Base-by-base conservation (phyloP, 1,284 basidiomycete species). In the Heterobasidion irregulare region DNA sequence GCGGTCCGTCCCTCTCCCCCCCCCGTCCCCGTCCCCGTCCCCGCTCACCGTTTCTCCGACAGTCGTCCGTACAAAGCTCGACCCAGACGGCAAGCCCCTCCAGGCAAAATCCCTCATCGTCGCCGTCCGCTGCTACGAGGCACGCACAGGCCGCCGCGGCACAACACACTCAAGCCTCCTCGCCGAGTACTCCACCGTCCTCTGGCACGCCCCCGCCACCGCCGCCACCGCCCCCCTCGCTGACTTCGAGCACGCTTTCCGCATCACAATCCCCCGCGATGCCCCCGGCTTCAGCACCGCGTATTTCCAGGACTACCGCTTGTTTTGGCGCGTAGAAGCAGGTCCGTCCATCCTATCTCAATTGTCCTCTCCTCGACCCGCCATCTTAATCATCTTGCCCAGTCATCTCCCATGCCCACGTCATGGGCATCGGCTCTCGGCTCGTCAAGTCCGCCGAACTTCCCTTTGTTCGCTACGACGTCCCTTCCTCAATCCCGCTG, bases 301-400 rank as follows among this genome's bases (percentile, higher is more conserved):
- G 26, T 77, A 83, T 56, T 89, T 84, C 63, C 85, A 86, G 61
- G 86, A 86, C 64, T 92, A 90, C 67, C 76, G 84, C 47, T 82
- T 86, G 64, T 82, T 81, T 65, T 93, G 90, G 90, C 77, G 86
- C 53, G 73, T 93, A 56, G 90, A 93, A 72, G 89, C 88, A 58
- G 78, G 89, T 85, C 61, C 63, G 85, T 75, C 16, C 50, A 52
- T 57, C 55, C 33, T 55, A 44, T 55, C 59, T 62, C 57, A 47
- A 50, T 56, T 47, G 56, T 51, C 47, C 53, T 18, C 32, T 52
- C 15, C 44, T 26, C 57, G 26, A 26, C 26, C 5, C 26, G 53
- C 62, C 58, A 53, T 36, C 52, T n/a, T 56, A 38, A 26, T 53
- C 52, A 9, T 13, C 49, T 44, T 56, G 47, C 47, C 56, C 59